A percentile compares a stretch with the other conserved stretches of the same genome.
phyloP scores from a whole-genome alignment of 2,329 filamentous ascomycete genomes.

The Colletotrichum costaricense region DNA sequence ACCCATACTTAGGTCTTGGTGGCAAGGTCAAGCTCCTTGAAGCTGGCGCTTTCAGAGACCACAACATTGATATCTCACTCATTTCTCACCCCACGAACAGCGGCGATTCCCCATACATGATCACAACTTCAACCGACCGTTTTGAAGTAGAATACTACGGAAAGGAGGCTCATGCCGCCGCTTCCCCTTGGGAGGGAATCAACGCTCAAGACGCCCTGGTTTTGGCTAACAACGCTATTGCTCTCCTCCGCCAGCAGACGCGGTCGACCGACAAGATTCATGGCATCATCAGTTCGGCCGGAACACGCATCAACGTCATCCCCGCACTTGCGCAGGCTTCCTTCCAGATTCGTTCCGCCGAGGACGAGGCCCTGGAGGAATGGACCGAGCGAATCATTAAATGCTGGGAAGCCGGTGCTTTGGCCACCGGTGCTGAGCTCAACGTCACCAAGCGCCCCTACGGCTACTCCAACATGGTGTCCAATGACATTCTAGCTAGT shows the following conservation, averaged over 20 bases:
- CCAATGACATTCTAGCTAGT: slow-evolving; percentile 41
- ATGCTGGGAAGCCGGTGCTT: slow-evolving; percentile 44
- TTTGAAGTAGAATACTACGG: slow-evolving; percentile 54
- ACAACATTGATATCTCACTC: slow-evolving; percentile 43
- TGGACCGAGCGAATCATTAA: slow-evolving; percentile 39
- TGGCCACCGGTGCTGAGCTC: slow-evolving; percentile 44
- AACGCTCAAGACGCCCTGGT: slow-evolving; percentile 63
- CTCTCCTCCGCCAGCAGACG: slow-evolving; percentile 62
- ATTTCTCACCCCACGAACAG: slow-evolving; percentile 42
- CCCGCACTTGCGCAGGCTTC: slow-evolving; percentile 68
- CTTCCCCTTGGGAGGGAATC: slow-evolving; percentile 60
- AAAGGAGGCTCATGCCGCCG: slow-evolving; percentile 57
- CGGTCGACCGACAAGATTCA: slow-evolving; percentile 61
- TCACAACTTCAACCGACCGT: slow-evolving; percentile 30
- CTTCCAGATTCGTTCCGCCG: slow-evolving; percentile 64
- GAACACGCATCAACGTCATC: slow-evolving; percentile 55
- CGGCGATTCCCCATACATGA: slow-evolving; percentile 26
- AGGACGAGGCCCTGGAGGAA: slow-evolving; percentile 42
- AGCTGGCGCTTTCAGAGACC: slow-evolving; percentile 52
- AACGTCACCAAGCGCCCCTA: slow-evolving; percentile 49
- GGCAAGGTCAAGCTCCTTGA: slow-evolving; percentile 58
- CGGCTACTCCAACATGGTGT: slow-evolving; percentile 47
- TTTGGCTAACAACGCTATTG: slow-evolving; percentile 51
- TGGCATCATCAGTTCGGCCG: slow-evolving; percentile 56
- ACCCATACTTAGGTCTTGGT: slow-evolving; percentile 48